Base-by-base conservation (phyloP, 352 stramenopile species). In the Pythium plurisporium region DNA sequence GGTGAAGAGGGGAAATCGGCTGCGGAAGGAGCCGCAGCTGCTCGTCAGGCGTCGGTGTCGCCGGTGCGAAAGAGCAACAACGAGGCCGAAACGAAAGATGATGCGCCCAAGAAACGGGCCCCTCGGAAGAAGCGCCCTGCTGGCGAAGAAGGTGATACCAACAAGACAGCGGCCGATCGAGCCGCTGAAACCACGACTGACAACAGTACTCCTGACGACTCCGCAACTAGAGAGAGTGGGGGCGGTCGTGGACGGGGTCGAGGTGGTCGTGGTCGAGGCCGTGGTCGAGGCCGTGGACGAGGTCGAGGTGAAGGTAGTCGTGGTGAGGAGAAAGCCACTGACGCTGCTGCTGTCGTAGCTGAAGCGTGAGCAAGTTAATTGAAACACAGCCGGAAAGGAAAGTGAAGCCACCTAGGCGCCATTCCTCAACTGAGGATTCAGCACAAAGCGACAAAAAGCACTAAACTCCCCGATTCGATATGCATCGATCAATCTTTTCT, bases 271-370 rank as follows among this genome's bases (percentile, higher is more conserved):
- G 60, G 58, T 67, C 14, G 55, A 46, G 36, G 57, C 40, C 17
- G 67, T 50, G 26, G 60, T 47, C 22, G 69, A 43, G n/a, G 67
- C 25, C 4, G 65, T 60, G 69, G 66, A 2, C 74, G 73, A 56
- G 75, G 75, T 38, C 58, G 71, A 46, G 65, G 69, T 30, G 54
- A 73, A 52, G 66, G 66, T 27, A 62, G 69, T 45, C 72, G 48
- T 22, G 59, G 49, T 0, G 47, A 57, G 23, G 33, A n/a, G 23
- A 48, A 54, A 22, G 19, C 25, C 2, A 26, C 22, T 1, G 22
- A 5, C 7, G 47, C 23, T 8, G 31, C 31, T 15, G 27, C 56
- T 53, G 47, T 58, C 29, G 37, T 20, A 6, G 38, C 55, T n/a
- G 37, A 62, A 10, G 45, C 45, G 17, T 62, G 47, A 55, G 45